These are phyloP conservation scores for Echinosophora koreensis DNA, from an alignment of 306 rosid species.

Conservation along the genomic window DNA sequence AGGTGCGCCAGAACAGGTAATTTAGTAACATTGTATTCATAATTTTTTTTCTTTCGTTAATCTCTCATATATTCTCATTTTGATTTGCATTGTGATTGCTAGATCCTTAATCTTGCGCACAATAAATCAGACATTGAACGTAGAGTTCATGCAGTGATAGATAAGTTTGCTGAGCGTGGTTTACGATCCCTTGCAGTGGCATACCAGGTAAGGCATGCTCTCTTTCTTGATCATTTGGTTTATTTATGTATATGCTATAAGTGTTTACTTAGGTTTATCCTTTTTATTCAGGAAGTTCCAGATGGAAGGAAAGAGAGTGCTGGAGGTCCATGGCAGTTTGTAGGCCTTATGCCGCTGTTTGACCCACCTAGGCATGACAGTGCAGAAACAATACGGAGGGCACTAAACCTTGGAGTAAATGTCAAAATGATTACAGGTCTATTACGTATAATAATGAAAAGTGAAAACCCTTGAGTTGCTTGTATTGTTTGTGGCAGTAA, in stretches of 20 bases:
- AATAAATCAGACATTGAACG: conserved; percentile 89
- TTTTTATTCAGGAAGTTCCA: conserved; percentile 84
- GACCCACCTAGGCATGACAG: conserved; percentile 99
- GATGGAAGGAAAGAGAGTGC: conserved; percentile 90
- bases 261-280: conserved; percentile 26
- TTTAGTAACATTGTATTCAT: conserved; percentile 2
- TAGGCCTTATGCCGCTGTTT: conserved; percentile 93
- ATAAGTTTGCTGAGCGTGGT: conserved; percentile 96
- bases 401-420: conserved; percentile 96
- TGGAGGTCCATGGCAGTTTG: conserved; percentile 97
- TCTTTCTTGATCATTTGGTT: conserved; percentile 5
- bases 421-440: conserved; percentile 98
- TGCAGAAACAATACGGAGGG: conserved; percentile 98
- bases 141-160: conserved; percentile 91
- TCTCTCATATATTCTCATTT: conserved; percentile 40
- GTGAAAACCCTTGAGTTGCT: too few species aligned
- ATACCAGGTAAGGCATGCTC: conserved; percentile 70
- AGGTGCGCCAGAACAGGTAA: conserved; percentile 99
- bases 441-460: not conserved
- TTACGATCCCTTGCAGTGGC: conserved; percentile 97
- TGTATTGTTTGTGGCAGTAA: too few species aligned
- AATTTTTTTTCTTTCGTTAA: not conserved
- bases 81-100: conserved; percentile 44
- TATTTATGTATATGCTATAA: not conserved
- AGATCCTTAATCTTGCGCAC: conserved; percentile 94